Percentiles rank a stretch among this genome's conserved stretches.
These are phyloP conservation scores for Globisporangium cystogenes DNA, from an alignment of 352 stramenopile genomes.

Conservation along the genomic window DNA sequence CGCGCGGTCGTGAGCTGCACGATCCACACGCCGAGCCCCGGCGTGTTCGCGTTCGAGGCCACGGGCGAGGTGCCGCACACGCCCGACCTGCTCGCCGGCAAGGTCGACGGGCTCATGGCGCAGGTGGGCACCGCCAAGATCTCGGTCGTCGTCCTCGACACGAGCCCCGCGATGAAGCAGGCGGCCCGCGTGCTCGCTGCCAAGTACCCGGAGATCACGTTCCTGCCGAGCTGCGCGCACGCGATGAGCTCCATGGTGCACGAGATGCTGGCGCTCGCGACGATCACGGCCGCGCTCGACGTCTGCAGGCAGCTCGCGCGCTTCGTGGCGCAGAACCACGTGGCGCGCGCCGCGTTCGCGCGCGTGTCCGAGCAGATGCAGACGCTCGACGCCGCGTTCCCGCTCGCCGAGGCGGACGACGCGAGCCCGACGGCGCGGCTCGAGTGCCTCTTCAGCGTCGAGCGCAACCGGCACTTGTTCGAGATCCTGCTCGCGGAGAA, in stretches of 20 bases:
- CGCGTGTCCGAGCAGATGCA: constrained; percentile 48
- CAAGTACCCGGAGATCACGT: constrained; percentile 58
- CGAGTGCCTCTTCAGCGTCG: constrained; percentile 42
- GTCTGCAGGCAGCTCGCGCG: constrained; percentile 33
- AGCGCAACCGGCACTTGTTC: constrained; percentile 52
- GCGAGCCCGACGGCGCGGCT: constrained; percentile 26
- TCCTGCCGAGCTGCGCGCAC: constrained; percentile 56
- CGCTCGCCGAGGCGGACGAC: constrained; percentile 27
- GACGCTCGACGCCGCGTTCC: constrained; percentile 27
- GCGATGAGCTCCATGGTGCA: constrained; percentile 50
- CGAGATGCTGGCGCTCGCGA: constrained; percentile 45
- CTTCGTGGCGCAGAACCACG: constrained; percentile 43
- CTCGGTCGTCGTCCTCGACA: constrained; percentile 53
- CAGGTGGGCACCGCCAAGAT: constrained; percentile 50
- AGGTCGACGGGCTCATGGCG: constrained; percentile 55
- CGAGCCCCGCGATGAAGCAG: constrained; percentile 51
- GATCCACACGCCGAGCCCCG: constrained; percentile 43
- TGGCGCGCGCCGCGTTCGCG: constrained; percentile 35
- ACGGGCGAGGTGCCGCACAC: constrained; percentile 41
- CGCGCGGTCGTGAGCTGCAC: constrained; percentile 48
- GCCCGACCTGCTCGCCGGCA: constrained; percentile 40
- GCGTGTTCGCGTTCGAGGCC: constrained; percentile 55
- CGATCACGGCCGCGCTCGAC: constrained; percentile 29
- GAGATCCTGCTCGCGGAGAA: constrained; percentile 56
- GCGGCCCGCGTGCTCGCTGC: constrained; percentile 30